Evolutionary conservation across 805 yeast species (phyloP), one percentile per base, ranked within the genome.

Genomic region (Cyberlindnera euphorbiiphila): DNA sequence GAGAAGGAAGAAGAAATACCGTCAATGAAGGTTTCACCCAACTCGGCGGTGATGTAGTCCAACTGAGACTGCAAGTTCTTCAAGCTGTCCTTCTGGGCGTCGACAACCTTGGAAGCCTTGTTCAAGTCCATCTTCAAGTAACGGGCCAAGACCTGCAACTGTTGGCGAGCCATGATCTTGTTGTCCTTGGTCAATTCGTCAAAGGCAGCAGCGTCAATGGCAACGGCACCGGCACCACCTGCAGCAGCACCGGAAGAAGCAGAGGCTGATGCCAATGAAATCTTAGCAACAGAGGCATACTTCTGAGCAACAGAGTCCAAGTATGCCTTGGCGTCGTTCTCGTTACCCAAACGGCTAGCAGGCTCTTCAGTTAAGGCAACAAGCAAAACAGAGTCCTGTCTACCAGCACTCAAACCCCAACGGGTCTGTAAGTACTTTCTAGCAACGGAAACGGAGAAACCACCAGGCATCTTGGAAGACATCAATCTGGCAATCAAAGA

Each of bases 401-500:
- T 82, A 54, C 97, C 96, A 32, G 85, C 46, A 49, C 85, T 94
- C 54, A 93, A 75, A 51, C 98, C 98, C 85, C 85, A 93, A 64
- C 91, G 79, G 30, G 89, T 60, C 68, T 85, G 89, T 62, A 93
- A 76, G 68, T 93, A 85, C 64, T 89, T 87, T 72, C 97, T 83
- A 36, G 96, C 95, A 48, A 76, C 71, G 45, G 96, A 82, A 53
- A 91, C 81, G 32, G 95, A 84, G 67, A 91, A 93, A 15, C 99
- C 99, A 75, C 99, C 99, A 37, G 99, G 98, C 98, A 93, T 93
- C 71, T 93, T 93, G 20, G 97, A 83, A 9, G 98, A 81, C 71
- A 89, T 84, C 58, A 93, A 74, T 68, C 97, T 82, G 46, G 95
- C 85, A 47, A 91, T 72, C 56, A 93, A 74, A 20, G 96, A 83